These are phyloP conservation scores for Penicillium brevicompactum DNA, from an alignment of 2,329 filamentous ascomycete species.

Conservation along the genomic window DNA sequence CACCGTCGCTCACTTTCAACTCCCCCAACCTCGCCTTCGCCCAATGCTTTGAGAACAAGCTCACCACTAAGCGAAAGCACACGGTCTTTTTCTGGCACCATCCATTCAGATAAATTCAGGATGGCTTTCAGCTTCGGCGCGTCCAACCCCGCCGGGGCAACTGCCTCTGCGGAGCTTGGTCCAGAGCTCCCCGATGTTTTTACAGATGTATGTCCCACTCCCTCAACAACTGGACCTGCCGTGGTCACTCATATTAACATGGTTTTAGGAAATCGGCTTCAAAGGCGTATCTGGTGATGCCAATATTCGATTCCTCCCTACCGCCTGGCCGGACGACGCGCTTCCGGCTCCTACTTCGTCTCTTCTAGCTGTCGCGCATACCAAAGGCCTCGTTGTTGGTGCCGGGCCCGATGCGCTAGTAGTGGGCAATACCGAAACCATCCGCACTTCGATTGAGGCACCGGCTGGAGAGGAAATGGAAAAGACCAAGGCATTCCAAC, in stretches of 20 bases:
- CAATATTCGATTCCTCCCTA: conserved; percentile 77
- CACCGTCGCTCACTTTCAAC: conserved; percentile 47
- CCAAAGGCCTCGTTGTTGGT: conserved; percentile 79
- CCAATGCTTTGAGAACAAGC: conserved; percentile 42
- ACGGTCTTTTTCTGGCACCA: conserved; percentile 42
- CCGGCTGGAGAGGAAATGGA: conserved; percentile 58
- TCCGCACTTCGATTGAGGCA: conserved; percentile 72
- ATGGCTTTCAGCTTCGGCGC: conserved; percentile 67
- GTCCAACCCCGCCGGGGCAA: conserved; percentile 46
- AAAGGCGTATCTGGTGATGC: conserved; percentile 75
- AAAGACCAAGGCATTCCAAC: conserved; percentile 70
- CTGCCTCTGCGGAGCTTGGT: conserved; percentile 53
- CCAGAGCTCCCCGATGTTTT: conserved; percentile 74
- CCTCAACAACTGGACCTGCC: neutral
- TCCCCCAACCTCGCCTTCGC: conserved; percentile 34
- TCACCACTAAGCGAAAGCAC: conserved; percentile 38
- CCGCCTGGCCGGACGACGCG: conserved; percentile 70
- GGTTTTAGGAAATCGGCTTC: conserved; percentile 72
- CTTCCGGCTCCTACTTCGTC: conserved; percentile 77
- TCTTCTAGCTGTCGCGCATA: conserved; percentile 79
- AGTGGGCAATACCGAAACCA: conserved; percentile 73
- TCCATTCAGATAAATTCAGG: conserved; percentile 34
- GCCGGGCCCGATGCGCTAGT: conserved; percentile 79
- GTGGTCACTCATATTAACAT: conserved; percentile 11
- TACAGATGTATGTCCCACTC: conserved; percentile 66